Percentiles rank a stretch among this genome's conserved stretches.
These are phyloP conservation scores for Saitozyma podzolica DNA, from an alignment of 768 basidiomycete genomes.

Conservation along the genomic window DNA sequence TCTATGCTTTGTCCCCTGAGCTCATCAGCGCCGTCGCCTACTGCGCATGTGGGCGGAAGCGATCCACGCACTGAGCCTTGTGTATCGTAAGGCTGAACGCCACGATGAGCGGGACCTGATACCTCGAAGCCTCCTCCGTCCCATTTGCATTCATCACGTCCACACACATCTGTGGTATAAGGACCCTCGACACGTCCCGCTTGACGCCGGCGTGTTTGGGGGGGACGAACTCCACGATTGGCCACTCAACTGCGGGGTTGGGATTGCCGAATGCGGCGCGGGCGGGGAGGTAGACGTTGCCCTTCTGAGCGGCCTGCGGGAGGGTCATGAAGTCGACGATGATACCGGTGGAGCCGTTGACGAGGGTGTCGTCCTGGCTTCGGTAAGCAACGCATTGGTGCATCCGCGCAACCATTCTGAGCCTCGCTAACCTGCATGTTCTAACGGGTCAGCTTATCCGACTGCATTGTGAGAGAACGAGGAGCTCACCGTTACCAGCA, in stretches of 20 bases:
- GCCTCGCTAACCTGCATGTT: constrained; percentile 31
- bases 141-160: constrained; percentile 39
- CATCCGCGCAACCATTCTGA: not conserved
- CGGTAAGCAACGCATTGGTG: not conserved
- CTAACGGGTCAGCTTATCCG: constrained; percentile 10
- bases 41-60: constrained; percentile 1
- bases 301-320: constrained; percentile 18
- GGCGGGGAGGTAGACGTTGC: constrained; percentile 16
- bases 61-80: constrained; percentile 17
- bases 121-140: constrained; percentile 28
- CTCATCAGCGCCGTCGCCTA: not conserved
- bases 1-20: constrained; percentile 62
- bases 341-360: constrained; percentile 83
- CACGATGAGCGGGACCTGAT: constrained; percentile 77
- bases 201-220: constrained; percentile 14
- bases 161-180: constrained; percentile 31
- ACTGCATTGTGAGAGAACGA: not conserved
- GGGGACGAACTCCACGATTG: constrained; percentile 36
- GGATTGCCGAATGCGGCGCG: constrained; percentile 8
- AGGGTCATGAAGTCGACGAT: constrained; percentile 39
- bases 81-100: constrained; percentile 59
- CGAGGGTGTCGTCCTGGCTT: constrained; percentile 71
- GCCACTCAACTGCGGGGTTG: constrained; percentile 20
- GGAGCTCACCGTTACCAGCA: constrained; percentile 39
- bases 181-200: constrained; percentile 4